Evolutionary conservation across 2,329 filamentous ascomycete genomes (phyloP).

Genomic region (Neofusicoccum parvum): DNA sequence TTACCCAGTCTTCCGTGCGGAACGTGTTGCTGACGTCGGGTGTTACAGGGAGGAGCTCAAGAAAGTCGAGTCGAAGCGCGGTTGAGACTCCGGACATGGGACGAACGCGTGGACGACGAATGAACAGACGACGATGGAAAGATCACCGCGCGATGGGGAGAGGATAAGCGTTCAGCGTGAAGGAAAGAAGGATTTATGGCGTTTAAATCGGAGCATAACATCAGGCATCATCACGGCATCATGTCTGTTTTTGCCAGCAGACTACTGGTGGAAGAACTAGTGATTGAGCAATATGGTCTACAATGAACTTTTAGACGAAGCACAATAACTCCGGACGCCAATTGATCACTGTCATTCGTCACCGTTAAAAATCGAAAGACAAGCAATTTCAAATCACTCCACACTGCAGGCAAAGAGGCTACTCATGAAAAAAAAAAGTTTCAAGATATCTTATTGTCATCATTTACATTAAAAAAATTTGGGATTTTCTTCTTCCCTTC

Average conservation of each 20-base stretch:
- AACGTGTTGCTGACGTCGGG: not conserved
- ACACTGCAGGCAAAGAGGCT: too few species aligned
- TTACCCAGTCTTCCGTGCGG: too few species aligned
- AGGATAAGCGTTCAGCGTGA: not conserved
- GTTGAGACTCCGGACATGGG: not conserved
- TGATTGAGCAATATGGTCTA: not conserved
- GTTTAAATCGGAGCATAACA: not conserved
- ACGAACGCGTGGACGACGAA: too few species aligned
- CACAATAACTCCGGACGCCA: not conserved
- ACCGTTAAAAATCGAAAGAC: too few species aligned
- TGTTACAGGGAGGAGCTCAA: conserved; percentile 80
- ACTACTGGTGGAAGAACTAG: not conserved
- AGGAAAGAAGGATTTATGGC: not conserved
- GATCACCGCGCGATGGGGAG: not conserved
- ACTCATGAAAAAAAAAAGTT: not conserved
- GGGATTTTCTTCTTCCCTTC: conserved; percentile 1
- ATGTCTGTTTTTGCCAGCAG: not conserved
- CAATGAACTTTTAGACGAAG: not conserved
- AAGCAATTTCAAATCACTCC: too few species aligned
- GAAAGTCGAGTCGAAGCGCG: conserved; percentile 65
- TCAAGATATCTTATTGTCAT: conserved; percentile 17
- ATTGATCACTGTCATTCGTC: too few species aligned
- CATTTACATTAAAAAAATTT: conserved; percentile 15
- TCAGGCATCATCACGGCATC: not conserved
- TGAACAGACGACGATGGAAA: not conserved